A percentile compares a stretch with the other conserved stretches of the same genome.
These are phyloP conservation scores for Penicillium hesseltinei DNA, from an alignment of 2,329 filamentous ascomycete genomes.

Conservation along the genomic window DNA sequence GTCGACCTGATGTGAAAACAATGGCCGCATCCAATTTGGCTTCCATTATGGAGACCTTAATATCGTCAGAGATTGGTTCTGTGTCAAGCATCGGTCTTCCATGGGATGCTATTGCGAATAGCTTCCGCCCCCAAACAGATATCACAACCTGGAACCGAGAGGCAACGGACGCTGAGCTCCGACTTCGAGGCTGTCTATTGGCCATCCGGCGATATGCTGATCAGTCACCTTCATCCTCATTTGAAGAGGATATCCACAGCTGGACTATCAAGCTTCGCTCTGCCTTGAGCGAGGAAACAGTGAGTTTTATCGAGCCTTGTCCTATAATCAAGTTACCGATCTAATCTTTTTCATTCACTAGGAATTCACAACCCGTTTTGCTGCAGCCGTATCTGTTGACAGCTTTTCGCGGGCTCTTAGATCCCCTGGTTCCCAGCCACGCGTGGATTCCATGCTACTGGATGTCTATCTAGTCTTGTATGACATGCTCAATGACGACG, in stretches of 20 bases:
- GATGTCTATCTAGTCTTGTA: slow-evolving; percentile 66
- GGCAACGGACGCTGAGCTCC: slow-evolving; percentile 37
- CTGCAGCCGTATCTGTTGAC: slow-evolving; percentile 37
- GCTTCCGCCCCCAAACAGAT: slow-evolving; percentile 26
- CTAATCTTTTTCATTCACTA: slow-evolving; percentile 13
- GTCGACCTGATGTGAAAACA: slow-evolving; percentile 29
- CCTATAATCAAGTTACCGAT: background rate
- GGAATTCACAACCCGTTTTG: slow-evolving; percentile 42
- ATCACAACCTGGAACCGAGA: slow-evolving; percentile 36
- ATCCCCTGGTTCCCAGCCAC: slow-evolving; percentile 18
- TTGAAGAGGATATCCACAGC: slow-evolving; percentile 27
- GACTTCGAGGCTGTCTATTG: slow-evolving; percentile 40
- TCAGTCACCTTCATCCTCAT: slow-evolving; percentile 8
- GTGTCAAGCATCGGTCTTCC: slow-evolving; percentile 27
- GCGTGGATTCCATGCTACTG: slow-evolving; percentile 43
- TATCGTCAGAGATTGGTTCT: slow-evolving; percentile 20
- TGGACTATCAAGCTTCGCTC: slow-evolving; percentile 39
- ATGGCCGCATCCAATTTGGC: slow-evolving; percentile 36
- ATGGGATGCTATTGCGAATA: slow-evolving; percentile 26
- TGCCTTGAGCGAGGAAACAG: slow-evolving; percentile 44
- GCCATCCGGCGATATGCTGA: slow-evolving; percentile 23
- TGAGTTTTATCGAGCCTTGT: slow-evolving; percentile 20
- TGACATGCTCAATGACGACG: slow-evolving; percentile 80
- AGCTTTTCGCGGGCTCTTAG: slow-evolving; percentile 46
- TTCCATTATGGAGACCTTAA: slow-evolving; percentile 28